Conservation (phyloP, 768 basidiomycete species). For the Amanita pallidorosea region DNA sequence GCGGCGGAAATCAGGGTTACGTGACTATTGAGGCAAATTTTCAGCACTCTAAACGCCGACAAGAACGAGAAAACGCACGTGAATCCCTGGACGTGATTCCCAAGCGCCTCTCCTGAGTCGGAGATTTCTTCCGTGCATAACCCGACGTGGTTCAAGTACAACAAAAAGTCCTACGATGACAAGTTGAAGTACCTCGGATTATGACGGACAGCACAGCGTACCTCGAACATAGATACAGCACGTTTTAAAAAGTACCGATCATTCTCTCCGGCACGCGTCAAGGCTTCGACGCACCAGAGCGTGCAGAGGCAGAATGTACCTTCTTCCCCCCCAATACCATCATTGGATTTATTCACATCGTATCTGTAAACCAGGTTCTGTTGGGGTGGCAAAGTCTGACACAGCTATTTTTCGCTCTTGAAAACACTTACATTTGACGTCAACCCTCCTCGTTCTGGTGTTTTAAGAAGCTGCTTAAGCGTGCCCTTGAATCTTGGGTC, state of each 20-base stretch:
- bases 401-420: too few species aligned
- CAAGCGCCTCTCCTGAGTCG: conserved; percentile 78
- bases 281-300: conserved; percentile 79
- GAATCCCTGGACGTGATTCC: conserved; percentile 85
- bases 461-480: conserved; percentile 71
- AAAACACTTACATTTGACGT: conserved; percentile 62
- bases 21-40: conserved; percentile 32
- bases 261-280: conserved; percentile 79
- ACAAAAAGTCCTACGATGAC: conserved; percentile 50
- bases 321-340: conserved; percentile 94
- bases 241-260: conserved; percentile 54
- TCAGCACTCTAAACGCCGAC: neutral
- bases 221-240: conserved; percentile 87
- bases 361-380: conserved; percentile 86
- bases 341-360: conserved; percentile 74
- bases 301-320: conserved; percentile 91
- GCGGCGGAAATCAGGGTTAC: conserved; percentile 81
- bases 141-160: conserved; percentile 82
- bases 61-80: conserved; percentile 41
- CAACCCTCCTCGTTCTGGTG: conserved; percentile 84
- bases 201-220: conserved; percentile 17
- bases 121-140: conserved; percentile 83
- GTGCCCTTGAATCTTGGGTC: conserved; percentile 88
- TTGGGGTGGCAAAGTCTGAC: too few species aligned
- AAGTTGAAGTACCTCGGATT: neutral